Base-by-base conservation (phyloP, 768 basidiomycete species). In the Mycena floridula region DNA sequence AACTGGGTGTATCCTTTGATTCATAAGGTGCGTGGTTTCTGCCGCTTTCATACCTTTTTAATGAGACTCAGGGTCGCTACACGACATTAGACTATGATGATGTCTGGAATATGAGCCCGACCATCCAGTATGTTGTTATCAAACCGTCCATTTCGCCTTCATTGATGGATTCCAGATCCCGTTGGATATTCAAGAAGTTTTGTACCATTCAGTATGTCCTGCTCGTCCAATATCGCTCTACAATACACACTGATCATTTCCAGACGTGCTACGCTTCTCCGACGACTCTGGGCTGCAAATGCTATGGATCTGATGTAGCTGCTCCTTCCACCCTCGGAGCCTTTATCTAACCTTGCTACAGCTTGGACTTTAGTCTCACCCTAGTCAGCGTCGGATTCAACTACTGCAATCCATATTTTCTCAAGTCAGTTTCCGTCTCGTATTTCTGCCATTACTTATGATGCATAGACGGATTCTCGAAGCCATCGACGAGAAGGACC, bases 341-440 rank as follows among this genome's bases (percentile, higher is more conserved):
- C 16, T 4, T 4, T 20, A 24, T 25, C 16, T 42, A 43, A 15
- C 25, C 32, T 38, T 42, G 37, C 43, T n/a, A 41, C 35, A 79
- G 76, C 23, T 48, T 89, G 36, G 90, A 93, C 57, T 81, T 83
- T 48, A 12, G 52, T 2, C 64, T 92, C 32, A 89, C 90, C 0
- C 64, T 82, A 47, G 56, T 82, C 45, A 81, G 81, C 51, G 81
- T 92, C 24, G 24, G 75, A 0, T 84, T 90, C 64, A 85, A 85
- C 53, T 95, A 92, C 62, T 72, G 80, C 0, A 76, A 78, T 0
- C 92, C 93, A 6, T 92, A 82, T 67, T 92, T 94, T 67, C 71
- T 96, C 36, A 90, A 88, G 78, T 80, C 40, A 45, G 73, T 62
- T 5, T 42, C 18, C 39, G 27, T n/a, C 23, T 8, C 27, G 16